Evolutionary conservation across 306 rosid species (phyloP).

Genomic region (Luffa acutangula): DNA sequence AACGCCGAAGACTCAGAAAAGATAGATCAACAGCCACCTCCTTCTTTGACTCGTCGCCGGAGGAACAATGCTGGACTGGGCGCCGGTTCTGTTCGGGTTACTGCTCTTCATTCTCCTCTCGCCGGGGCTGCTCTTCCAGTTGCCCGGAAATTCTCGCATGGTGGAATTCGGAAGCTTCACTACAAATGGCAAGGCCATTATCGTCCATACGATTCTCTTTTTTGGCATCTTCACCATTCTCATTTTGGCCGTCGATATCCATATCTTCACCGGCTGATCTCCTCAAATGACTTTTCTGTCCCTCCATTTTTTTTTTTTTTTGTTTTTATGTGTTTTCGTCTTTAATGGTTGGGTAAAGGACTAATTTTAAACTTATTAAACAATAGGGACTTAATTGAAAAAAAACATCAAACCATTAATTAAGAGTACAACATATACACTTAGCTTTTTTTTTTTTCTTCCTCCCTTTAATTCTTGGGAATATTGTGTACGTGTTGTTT

Average conservation of each 20-base stretch:
- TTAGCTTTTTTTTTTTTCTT: too few relatives aligned
- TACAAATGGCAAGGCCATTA: slow-evolving; percentile 40
- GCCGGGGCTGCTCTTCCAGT: slow-evolving; percentile 45
- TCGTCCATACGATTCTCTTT: slow-evolving; percentile 39
- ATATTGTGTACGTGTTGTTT: background rate
- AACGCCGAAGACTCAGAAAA: background rate
- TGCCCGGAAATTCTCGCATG: slow-evolving; percentile 29
- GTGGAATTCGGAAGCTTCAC: slow-evolving; percentile 38
- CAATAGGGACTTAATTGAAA: too few relatives aligned
- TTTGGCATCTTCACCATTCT: slow-evolving; percentile 41
- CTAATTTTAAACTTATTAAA: too few relatives aligned
- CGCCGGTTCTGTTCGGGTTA: slow-evolving; percentile 33
- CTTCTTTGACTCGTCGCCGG: background rate
- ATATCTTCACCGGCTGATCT: slow-evolving; percentile 24
- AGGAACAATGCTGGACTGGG: slow-evolving; percentile 40
- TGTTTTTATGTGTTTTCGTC: too few relatives aligned
- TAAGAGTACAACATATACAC: too few relatives aligned
- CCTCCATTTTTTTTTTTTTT: background rate
- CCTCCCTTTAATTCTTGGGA: background rate
- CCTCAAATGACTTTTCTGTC: background rate
- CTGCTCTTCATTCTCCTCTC: slow-evolving; percentile 43
- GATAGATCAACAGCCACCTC: background rate
- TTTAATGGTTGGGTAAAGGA: too few relatives aligned
- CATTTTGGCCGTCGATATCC: slow-evolving; percentile 34
- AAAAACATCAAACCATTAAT: too few relatives aligned